A percentile compares a stretch with the other conserved stretches of the same genome.
These are phyloP conservation scores for Phascolomyces articulosus DNA, from an alignment of 371 early-diverging fungal species.

Conservation along the genomic window DNA sequence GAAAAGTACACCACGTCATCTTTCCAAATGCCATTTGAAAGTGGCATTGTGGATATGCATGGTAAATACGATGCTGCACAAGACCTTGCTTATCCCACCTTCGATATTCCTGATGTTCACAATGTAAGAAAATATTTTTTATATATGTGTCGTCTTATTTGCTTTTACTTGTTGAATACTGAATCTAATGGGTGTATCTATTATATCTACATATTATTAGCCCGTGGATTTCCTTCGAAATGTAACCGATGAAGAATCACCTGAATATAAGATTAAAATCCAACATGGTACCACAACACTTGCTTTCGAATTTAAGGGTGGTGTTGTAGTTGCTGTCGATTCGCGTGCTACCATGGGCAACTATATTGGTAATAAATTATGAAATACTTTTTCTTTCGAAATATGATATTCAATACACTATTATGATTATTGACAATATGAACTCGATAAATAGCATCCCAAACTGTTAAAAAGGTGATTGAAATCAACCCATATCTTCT, in stretches of 20 bases:
- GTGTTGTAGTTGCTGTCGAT: slow-evolving; percentile 99
- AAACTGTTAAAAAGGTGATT: slow-evolving; percentile 99
- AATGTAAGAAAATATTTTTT: slow-evolving; percentile 60
- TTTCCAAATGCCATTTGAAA: slow-evolving; percentile 38
- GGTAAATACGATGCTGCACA: slow-evolving; percentile 67
- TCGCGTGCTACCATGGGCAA: slow-evolving; percentile 99
- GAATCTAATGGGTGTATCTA: neutral
- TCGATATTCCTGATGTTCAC: slow-evolving; percentile 73
- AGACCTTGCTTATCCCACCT: slow-evolving; percentile 71
- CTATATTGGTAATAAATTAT: slow-evolving; percentile 81
- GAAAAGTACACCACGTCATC: slow-evolving; percentile 56
- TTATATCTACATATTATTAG: slow-evolving; percentile 46
- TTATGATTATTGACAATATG: too few relatives aligned
- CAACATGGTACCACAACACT: slow-evolving; percentile 99
- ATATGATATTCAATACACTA: too few relatives aligned
- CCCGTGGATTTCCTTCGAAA: slow-evolving; percentile 67
- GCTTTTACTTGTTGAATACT: neutral
- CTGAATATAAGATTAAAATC: slow-evolving; percentile 79
- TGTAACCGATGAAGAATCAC: slow-evolving; percentile 62
- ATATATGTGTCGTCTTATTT: neutral
- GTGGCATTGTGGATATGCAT: slow-evolving; percentile 31
- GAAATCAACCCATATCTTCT: slow-evolving; percentile 99
- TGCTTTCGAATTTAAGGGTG: slow-evolving; percentile 97
- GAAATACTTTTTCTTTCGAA: too few relatives aligned
- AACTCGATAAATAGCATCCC: slow-evolving; percentile 86